phyloP scores from a whole-genome alignment of 2,329 filamentous ascomycete genomes.

The Cladophialophora carrionii region DNA sequence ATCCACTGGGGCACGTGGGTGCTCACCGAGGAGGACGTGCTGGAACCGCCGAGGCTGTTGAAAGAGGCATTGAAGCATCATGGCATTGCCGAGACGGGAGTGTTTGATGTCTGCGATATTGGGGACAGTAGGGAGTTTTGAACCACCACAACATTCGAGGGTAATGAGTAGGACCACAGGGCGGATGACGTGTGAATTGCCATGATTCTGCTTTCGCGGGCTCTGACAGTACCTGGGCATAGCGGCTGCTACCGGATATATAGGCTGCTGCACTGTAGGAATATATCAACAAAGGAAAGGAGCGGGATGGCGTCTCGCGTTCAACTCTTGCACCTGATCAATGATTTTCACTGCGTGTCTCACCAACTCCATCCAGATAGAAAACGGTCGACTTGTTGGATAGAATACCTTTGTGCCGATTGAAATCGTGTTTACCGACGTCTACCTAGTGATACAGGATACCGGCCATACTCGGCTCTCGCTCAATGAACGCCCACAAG shows the following conservation, averaged over 20 bases:
- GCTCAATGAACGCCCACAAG: constrained; percentile 1
- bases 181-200: neutral
- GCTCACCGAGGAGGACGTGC: constrained; percentile 78
- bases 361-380: neutral
- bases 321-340: neutral
- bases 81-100: constrained; percentile 62
- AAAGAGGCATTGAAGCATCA: constrained; percentile 71
- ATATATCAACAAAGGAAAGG: neutral
- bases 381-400: neutral
- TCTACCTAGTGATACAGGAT: constrained; percentile 10
- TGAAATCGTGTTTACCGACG: neutral
- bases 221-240: neutral
- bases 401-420: neutral
- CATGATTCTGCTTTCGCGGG: neutral
- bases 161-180: neutral
- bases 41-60: constrained; percentile 77
- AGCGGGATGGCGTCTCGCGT: neutral
- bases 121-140: constrained; percentile 79
- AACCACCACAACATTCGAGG: constrained; percentile 29
- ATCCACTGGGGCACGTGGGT: constrained; percentile 95
- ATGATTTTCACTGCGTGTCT: neutral
- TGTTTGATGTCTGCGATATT: constrained; percentile 83
- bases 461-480: neutral
- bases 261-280: neutral
- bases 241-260: neutral